Base-by-base conservation (phyloP, 306 rosid species). In the Cucumis melo region DNA sequence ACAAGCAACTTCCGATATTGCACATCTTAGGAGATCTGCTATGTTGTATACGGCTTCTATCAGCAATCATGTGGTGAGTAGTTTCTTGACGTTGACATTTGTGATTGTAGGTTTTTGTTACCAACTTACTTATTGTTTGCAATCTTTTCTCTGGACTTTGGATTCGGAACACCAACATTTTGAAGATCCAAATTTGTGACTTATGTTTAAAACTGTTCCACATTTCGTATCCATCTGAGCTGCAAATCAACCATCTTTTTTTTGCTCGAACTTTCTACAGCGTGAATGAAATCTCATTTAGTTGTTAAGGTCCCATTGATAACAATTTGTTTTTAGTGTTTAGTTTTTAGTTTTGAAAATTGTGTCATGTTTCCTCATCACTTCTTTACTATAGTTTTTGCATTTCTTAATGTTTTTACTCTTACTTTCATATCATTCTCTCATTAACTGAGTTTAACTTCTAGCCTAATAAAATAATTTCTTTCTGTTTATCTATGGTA, bases 1-100 rank as follows among this genome's bases (percentile, higher is more conserved):
- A 67, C 89, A 84, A 82, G 93, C 96, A 84, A 91, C 92, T 17
- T 94, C 96, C 56, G 97, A 94, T 85, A 83, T 94, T 87, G 85
- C 95, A 74, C 91, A 90, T 83, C 97, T 94, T 60, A 85, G 97
- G 87, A 90, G 87, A 86, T 86, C 84, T 10, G 96, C 97, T 55
- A 90, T 91, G 95, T 63, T 90, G 75, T 86, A 85, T 74, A 81
- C 93, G 13, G 96, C 96, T 87, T 91, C 97, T 83, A 85, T 94
- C 85, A 84, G 96, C 87, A 90, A 84, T 77, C 94, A 89, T 79
- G 94, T 94, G 95, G 97, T 94, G 82, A 55, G 97, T 82, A 63
- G 57, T 81, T 48, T 50, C 50, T n/a, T n/a, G 32, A 68, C 2
- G 32, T 71, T 74, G 21, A 62, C 14, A 67, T 77, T 77, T 77